Evolutionary conservation across 768 basidiomycete genomes (phyloP), one percentile per base, ranked within the genome.

Genomic region (Russula abietina): DNA sequence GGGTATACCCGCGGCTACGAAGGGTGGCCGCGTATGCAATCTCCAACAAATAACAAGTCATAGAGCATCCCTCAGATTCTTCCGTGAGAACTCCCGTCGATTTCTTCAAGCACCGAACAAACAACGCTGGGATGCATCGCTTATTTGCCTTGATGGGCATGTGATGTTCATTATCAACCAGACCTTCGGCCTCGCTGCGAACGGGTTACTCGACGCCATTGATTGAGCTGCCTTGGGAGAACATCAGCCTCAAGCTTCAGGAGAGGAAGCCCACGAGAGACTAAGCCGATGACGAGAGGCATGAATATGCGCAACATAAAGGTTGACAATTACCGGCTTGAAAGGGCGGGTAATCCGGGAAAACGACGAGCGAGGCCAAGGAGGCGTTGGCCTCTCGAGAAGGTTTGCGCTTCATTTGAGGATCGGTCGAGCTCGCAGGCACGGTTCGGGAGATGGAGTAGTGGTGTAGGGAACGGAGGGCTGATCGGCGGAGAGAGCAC

Each of bases 311-410:
- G n/a, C n/a, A n/a, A n/a, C n/a, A n/a, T n/a, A n/a, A n/a, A n/a
- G n/a, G n/a, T n/a, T n/a, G n/a, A n/a, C n/a, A n/a, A n/a, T n/a
- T n/a, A n/a, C n/a, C n/a, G n/a, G n/a, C n/a, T n/a, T n/a, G n/a
- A n/a, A n/a, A n/a, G n/a, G n/a, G n/a, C n/a, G n/a, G n/a, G n/a
- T n/a, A n/a, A n/a, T n/a, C n/a, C n/a, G n/a, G n/a, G n/a, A n/a
- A n/a, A n/a, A n/a, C n/a, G n/a, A n/a, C n/a, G n/a, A n/a, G n/a
- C n/a, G n/a, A n/a, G n/a, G n/a, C n/a, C n/a, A n/a, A n/a, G n/a
- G n/a, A n/a, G 57, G 94, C 97, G 76, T 98, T 98, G 57, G 93
- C 94, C 36, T 94, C 85, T 66, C 93, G 82, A 70, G 83, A 84
- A 59, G 91, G 85, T 74, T 95, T 95, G 73, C 88, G 84, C 72